phyloP scores from a whole-genome alignment of 1,284 basidiomycete species.

The Sporisorium iseilematis-ciliati region DNA sequence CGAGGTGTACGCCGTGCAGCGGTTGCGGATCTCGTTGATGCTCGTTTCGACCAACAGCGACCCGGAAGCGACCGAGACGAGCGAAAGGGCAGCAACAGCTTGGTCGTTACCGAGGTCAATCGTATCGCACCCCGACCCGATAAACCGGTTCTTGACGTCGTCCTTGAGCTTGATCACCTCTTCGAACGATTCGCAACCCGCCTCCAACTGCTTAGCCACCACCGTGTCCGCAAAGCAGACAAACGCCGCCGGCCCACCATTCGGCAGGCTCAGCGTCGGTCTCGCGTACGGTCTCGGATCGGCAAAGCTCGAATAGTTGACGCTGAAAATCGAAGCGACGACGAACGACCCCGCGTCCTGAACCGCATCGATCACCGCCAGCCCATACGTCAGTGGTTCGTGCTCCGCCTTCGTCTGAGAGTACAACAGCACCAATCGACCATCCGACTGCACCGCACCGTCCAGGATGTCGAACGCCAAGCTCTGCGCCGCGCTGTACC shows the following conservation, averaged over 20 bases:
- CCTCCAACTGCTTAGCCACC: conserved; percentile 49
- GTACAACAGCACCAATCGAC: conserved; percentile 52
- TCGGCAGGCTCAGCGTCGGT: conserved; percentile 60
- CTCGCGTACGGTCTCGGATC: conserved; percentile 57
- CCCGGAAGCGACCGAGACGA: conserved; percentile 63
- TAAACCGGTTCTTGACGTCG: conserved; percentile 63
- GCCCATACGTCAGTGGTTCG: conserved; percentile 45
- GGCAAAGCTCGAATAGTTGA: conserved; percentile 41
- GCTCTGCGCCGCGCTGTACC: conserved; percentile 54
- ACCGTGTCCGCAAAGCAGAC: conserved; percentile 60
- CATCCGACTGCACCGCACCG: conserved; percentile 43
- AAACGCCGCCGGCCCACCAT: conserved; percentile 63
- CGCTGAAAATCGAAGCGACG: conserved; percentile 20
- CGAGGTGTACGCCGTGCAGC: conserved; percentile 26
- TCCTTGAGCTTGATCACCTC: conserved; percentile 69
- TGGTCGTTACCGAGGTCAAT: conserved; percentile 18
- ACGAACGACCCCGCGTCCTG: conserved; percentile 45
- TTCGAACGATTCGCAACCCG: conserved; percentile 59
- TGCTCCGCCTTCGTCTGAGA: conserved; percentile 35
- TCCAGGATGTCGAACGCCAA: conserved; percentile 40
- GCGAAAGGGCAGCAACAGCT: conserved; percentile 52
- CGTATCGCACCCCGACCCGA: conserved; percentile 59
- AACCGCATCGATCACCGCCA: conserved; percentile 40
- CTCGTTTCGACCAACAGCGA: conserved; percentile 60
- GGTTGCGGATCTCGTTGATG: conserved; percentile 36